Evolutionary conservation across 176 grass and related monocot genomes (phyloP).

Genomic region (Tuctoria greenei): DNA sequence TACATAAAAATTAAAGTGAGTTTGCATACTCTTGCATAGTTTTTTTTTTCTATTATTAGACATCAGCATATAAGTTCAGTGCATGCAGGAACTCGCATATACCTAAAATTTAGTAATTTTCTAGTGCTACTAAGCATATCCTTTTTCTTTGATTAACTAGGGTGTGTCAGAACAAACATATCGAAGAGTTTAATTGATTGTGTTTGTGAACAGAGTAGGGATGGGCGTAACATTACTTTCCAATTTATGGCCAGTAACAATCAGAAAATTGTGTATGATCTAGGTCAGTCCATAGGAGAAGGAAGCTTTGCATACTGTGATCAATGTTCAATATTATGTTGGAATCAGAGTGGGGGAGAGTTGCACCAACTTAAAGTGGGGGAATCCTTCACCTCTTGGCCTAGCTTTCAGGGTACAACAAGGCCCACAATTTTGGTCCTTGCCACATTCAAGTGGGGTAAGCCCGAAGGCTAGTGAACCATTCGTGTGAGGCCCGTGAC

Average conservation of each 20-base stretch:
- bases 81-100: slow-evolving; percentile 3
- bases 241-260: background rate
- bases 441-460: too few species aligned
- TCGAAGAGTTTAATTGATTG: slow-evolving; percentile 8
- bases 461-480: too few species aligned
- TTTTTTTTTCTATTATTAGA: background rate
- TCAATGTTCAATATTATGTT: background rate
- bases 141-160: background rate
- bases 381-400: too few species aligned
- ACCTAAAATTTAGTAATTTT: slow-evolving; percentile 6
- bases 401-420: too few species aligned
- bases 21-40: slow-evolving; percentile 8
- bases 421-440: too few species aligned
- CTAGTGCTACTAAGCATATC: background rate
- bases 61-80: slow-evolving; percentile 19
- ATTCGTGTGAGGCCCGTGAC: too few species aligned
- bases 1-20: slow-evolving; percentile 82
- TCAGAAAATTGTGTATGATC: background rate
- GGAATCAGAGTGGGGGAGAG: background rate
- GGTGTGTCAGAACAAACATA: background rate
- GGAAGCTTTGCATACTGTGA: background rate
- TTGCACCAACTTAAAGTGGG: too few species aligned
- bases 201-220: background rate
- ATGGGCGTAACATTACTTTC: background rate
- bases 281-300: slow-evolving; percentile 9